These are phyloP conservation scores for Apium graveolens DNA, from an alignment of 129 eudicot genomes.

Conservation along the genomic window DNA sequence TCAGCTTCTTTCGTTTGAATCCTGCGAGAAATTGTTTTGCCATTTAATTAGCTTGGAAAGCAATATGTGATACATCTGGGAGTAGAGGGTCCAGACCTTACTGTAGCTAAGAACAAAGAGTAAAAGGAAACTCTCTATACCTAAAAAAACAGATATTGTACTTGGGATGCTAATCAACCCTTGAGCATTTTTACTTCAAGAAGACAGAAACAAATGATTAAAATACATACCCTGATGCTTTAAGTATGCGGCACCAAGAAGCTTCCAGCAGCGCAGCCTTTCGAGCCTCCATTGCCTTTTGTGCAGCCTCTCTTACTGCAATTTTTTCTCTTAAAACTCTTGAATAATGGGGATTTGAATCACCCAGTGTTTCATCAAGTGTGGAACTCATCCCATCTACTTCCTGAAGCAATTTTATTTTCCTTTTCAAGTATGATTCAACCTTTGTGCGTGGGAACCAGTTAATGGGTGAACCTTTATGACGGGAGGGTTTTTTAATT, in stretches of 20 bases:
- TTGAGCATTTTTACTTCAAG: neutral
- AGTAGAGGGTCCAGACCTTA: neutral
- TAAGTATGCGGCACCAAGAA: conserved; percentile 94
- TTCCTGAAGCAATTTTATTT: conserved; percentile 78
- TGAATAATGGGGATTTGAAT: conserved; percentile 87
- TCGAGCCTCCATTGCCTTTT: conserved; percentile 74
- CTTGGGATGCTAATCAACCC: neutral
- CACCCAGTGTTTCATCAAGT: conserved; percentile 84
- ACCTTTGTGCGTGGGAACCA: conserved; percentile 96
- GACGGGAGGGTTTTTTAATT: conserved; percentile 65
- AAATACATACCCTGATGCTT: conserved; percentile 56
- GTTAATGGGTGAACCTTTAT: conserved; percentile 78
- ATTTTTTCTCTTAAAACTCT: conserved; percentile 75
- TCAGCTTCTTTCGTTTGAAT: conserved; percentile 78
- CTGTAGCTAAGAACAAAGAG: neutral
- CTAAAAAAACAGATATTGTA: neutral
- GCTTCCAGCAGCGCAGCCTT: conserved; percentile 96
- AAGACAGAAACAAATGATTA: too few species aligned
- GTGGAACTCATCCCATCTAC: conserved; percentile 86
- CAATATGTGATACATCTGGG: neutral
- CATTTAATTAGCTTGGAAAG: neutral
- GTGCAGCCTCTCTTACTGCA: conserved; percentile 87
- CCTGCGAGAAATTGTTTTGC: conserved; percentile 29
- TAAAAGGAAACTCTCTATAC: neutral
- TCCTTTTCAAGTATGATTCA: conserved; percentile 81